phyloP scores from a whole-genome alignment of 2,329 filamentous ascomycete species.

The Cladosporium cucumerinum region DNA sequence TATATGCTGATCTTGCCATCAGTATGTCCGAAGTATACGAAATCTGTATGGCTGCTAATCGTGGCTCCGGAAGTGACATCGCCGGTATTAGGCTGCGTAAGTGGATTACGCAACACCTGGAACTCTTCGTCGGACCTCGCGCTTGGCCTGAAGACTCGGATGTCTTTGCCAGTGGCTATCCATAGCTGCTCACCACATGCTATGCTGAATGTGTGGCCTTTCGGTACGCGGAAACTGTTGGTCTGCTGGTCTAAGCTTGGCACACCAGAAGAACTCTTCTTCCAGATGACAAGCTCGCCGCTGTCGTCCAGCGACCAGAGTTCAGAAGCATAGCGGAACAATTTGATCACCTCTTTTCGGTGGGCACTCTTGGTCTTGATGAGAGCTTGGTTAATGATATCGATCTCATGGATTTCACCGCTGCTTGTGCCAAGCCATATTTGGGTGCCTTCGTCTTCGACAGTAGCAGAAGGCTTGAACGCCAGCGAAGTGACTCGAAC shows the following conservation, averaged over 20 bases:
- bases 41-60: conserved; percentile 69
- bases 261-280: conserved; percentile 65
- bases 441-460: conserved; percentile 74
- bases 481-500: conserved; percentile 75
- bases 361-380: conserved; percentile 71
- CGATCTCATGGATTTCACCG: conserved; percentile 86
- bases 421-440: conserved; percentile 88
- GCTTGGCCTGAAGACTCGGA: conserved; percentile 77
- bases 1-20: conserved; percentile 97
- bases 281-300: conserved; percentile 84
- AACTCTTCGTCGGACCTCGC: conserved; percentile 66
- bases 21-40: conserved; percentile 84
- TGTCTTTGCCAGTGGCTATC: conserved; percentile 82
- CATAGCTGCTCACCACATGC: conserved; percentile 81
- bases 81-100: conserved; percentile 70
- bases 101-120: conserved; percentile 68
- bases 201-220: conserved; percentile 83
- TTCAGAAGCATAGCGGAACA: conserved; percentile 81
- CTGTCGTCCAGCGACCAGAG: conserved; percentile 93
- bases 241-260: conserved; percentile 73
- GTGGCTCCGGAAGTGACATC: conserved; percentile 83
- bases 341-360: conserved; percentile 74
- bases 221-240: conserved; percentile 73
- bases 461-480: conserved; percentile 77
- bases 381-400: conserved; percentile 70